These are phyloP conservation scores for Curvularia spicifera DNA, from an alignment of 2,329 filamentous ascomycete species.

Conservation along the genomic window DNA sequence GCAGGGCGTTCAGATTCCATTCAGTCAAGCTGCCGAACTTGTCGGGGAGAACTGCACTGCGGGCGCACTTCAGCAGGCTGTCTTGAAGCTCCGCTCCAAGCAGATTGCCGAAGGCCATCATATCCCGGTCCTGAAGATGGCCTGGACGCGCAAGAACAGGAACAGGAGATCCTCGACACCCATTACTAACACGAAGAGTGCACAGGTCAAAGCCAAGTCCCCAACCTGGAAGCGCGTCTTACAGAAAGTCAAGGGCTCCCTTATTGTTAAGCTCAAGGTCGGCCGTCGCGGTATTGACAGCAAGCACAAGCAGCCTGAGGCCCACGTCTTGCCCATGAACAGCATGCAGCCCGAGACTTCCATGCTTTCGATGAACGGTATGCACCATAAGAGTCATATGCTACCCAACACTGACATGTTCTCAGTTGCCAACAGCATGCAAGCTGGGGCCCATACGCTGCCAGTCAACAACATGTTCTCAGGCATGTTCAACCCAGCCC, in stretches of 20 bases:
- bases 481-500: too few species aligned
- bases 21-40: slow-evolving; percentile 36
- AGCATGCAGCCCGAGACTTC: slow-evolving; percentile 9
- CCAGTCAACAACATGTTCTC: neutral
- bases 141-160: slow-evolving; percentile 31
- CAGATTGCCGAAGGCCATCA: slow-evolving; percentile 29
- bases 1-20: slow-evolving; percentile 37
- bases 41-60: slow-evolving; percentile 33
- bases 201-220: slow-evolving; percentile 13
- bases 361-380: neutral
- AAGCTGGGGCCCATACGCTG: neutral
- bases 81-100: slow-evolving; percentile 40
- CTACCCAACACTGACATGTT: neutral
- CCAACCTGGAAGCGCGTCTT: slow-evolving; percentile 16
- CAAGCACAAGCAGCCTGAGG: neutral
- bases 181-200: slow-evolving; percentile 14
- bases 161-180: slow-evolving; percentile 4
- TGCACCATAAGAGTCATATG: too few species aligned
- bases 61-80: slow-evolving; percentile 43
- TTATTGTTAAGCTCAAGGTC: slow-evolving; percentile 20
- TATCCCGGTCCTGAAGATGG: slow-evolving; percentile 33
- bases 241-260: slow-evolving; percentile 14
- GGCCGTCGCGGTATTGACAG: neutral
- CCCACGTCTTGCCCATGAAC: neutral
- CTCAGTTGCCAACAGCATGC: too few species aligned